Conservation (phyloP, 352 stramenopile genomes). For the Globisporangium spinosum region DNA sequence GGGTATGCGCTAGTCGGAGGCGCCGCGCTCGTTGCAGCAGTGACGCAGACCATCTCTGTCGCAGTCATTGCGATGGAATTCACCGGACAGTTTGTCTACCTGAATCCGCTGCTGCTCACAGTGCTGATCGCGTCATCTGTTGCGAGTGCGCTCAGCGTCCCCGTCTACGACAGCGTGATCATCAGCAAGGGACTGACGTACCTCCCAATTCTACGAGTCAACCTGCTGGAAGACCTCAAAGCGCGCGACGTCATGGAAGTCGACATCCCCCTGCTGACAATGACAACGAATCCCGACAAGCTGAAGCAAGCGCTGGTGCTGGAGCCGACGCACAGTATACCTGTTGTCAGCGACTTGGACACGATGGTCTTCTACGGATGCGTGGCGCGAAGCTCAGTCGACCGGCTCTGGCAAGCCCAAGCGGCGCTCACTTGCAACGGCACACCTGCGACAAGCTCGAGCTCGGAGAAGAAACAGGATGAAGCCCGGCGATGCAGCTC, state of each 20-base stretch:
- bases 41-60: conserved; percentile 66
- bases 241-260: conserved; percentile 54
- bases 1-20: conserved; percentile 68
- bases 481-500: conserved; percentile 12
- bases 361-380: conserved; percentile 51
- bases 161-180: conserved; percentile 62
- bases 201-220: conserved; percentile 45
- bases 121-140: conserved; percentile 46
- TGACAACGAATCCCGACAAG: conserved; percentile 30
- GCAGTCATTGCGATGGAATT: conserved; percentile 76
- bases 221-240: conserved; percentile 39
- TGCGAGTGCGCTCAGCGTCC: conserved; percentile 50
- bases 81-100: conserved; percentile 67
- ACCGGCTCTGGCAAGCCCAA: conserved; percentile 1
- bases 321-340: conserved; percentile 23
- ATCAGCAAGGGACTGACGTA: conserved; percentile 52
- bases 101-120: conserved; percentile 54
- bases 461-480: conserved; percentile 10
- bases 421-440: background rate
- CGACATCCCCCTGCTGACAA: conserved; percentile 36
- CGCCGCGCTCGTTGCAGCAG: conserved; percentile 51
- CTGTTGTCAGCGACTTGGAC: conserved; percentile 37
- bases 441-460: background rate
- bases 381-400: conserved; percentile 23
- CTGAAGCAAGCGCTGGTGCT: conserved; percentile 27